These are phyloP conservation scores for Penicillium olsonii DNA, from an alignment of 2,329 filamentous ascomycete genomes.

Conservation along the genomic window DNA sequence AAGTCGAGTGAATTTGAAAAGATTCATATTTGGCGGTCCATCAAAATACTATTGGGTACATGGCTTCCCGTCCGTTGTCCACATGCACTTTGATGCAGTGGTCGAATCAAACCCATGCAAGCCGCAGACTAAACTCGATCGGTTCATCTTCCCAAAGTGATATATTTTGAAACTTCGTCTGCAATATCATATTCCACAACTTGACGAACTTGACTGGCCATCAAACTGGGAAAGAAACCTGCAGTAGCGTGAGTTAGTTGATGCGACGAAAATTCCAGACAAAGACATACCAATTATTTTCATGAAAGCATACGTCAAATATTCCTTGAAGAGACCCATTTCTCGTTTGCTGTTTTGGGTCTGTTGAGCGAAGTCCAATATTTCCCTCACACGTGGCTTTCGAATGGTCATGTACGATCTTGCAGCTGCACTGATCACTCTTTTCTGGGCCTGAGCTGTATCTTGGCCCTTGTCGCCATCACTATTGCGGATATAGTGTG, in stretches of 20 bases:
- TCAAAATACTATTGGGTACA: too few species aligned
- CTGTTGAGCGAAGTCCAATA: slow-evolving; percentile 34
- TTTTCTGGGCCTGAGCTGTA: slow-evolving; percentile 15
- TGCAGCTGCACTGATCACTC: slow-evolving; percentile 29
- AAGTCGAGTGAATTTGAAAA: too few species aligned
- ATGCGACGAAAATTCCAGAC: not conserved
- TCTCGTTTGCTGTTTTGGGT: slow-evolving; percentile 39
- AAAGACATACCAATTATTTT: slow-evolving; percentile 36
- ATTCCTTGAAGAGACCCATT: slow-evolving; percentile 38
- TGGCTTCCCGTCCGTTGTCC: too few species aligned
- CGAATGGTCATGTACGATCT: slow-evolving; percentile 37
- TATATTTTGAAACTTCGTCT: slow-evolving; percentile 12
- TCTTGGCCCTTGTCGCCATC: not conserved
- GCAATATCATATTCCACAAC: slow-evolving; percentile 19
- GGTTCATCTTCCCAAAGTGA: not conserved
- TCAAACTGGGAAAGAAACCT: slow-evolving; percentile 27
- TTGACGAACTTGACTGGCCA: slow-evolving; percentile 11
- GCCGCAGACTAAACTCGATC: not conserved
- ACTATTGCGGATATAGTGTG: slow-evolving; percentile 27
- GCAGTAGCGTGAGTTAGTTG: slow-evolving; percentile 4
- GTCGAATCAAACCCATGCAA: not conserved
- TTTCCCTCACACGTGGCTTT: slow-evolving; percentile 35
- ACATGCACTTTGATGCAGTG: too few species aligned
- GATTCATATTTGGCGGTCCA: too few species aligned
- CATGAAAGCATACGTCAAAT: slow-evolving; percentile 40